A percentile compares a stretch with the other conserved stretches of the same genome.
phyloP scores from a whole-genome alignment of 2,329 filamentous ascomycete species.

The Podosphaera fusca region DNA sequence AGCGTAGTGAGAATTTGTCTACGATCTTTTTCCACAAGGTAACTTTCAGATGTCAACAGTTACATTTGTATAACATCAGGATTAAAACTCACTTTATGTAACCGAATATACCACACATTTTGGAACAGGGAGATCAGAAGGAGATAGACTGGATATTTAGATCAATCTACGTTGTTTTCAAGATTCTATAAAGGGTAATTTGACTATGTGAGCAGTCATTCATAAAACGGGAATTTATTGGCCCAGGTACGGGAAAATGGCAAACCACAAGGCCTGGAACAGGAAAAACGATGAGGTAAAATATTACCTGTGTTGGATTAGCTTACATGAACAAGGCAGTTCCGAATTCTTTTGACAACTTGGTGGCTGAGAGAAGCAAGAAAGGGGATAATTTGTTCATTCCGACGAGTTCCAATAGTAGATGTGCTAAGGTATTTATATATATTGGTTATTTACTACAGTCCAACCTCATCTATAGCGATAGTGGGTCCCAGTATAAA shows the following conservation, averaged over 20 bases:
- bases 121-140: background rate
- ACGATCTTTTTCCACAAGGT: constrained; percentile 95
- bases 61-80: background rate
- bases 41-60: constrained; percentile 30
- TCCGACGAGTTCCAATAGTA: background rate
- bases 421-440: background rate
- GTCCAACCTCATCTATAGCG: no score
- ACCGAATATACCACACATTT: constrained; percentile 4
- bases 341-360: background rate
- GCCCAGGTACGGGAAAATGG: background rate
- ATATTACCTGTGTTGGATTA: background rate
- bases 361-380: background rate
- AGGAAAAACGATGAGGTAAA: background rate
- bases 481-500: no score
- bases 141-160: background rate
- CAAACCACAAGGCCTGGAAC: background rate
- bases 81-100: constrained; percentile 3
- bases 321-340: background rate
- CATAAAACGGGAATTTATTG: background rate
- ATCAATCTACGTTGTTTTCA: background rate
- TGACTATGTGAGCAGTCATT: background rate
- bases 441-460: background rate
- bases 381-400: background rate
- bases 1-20: constrained; percentile 90
- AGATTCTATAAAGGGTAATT: background rate